phyloP scores from a whole-genome alignment of 805 yeast genomes.

The Pichia manshurica region DNA sequence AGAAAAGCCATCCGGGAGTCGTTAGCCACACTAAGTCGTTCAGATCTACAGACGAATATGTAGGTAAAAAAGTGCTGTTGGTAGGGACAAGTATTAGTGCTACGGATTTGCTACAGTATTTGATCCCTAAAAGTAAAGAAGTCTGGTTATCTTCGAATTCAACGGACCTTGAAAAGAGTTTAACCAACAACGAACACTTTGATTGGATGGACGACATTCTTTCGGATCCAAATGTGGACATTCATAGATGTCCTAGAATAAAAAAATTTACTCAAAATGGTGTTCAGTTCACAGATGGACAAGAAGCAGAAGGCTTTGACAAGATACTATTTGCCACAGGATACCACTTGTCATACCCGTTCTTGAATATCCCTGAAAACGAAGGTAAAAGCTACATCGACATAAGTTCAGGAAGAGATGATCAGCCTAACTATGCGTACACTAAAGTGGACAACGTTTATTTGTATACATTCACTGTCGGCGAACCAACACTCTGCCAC shows the following conservation, averaged over 20 bases:
- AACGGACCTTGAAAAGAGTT: conserved; percentile 13
- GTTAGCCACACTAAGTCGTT: conserved; percentile 28
- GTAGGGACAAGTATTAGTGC: conserved; percentile 55
- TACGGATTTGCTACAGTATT: conserved; percentile 48
- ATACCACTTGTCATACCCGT: conserved; percentile 41
- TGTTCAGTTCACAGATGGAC: conserved; percentile 31
- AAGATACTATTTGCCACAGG: conserved; percentile 45
- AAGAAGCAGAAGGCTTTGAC: conserved; percentile 31
- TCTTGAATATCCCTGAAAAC: conserved; percentile 27
- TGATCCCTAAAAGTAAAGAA: conserved; percentile 20
- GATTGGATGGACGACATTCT: conserved; percentile 20
- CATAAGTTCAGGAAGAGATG: conserved; percentile 31
- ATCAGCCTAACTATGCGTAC: conserved; percentile 12
- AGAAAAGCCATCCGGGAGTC: conserved; percentile 27
- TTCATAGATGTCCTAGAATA: conserved; percentile 29
- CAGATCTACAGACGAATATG: conserved; percentile 26
- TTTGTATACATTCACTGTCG: conserved; percentile 33
- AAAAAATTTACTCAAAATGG: conserved; percentile 24
- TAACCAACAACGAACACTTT: background rate
- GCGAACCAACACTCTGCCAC: conserved; percentile 38
- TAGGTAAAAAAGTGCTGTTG: conserved; percentile 27
- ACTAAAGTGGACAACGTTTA: conserved; percentile 20
- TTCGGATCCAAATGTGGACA: conserved; percentile 26
- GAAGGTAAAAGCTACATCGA: conserved; percentile 14
- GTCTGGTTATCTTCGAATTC: conserved; percentile 6